These are phyloP conservation scores for Ceratobasidium papillatum DNA, from an alignment of 1,284 basidiomycete genomes.

Conservation along the genomic window DNA sequence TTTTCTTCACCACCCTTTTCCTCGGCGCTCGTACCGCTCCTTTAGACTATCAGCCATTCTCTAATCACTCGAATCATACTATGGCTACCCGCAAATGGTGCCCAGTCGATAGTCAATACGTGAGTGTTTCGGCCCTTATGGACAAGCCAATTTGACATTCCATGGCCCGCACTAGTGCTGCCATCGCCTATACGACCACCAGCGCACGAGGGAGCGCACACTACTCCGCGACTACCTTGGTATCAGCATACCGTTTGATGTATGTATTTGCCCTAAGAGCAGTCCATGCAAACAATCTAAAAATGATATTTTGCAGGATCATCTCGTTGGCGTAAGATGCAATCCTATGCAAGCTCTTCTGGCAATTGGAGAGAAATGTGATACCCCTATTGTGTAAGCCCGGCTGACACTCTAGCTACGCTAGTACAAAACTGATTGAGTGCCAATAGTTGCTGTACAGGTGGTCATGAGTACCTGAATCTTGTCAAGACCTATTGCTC, in stretches of 20 bases:
- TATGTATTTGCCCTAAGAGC: neutral
- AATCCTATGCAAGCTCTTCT: neutral
- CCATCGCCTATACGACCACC: slow-evolving; percentile 21
- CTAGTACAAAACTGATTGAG: neutral
- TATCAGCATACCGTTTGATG: slow-evolving; percentile 29
- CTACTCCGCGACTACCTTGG: slow-evolving; percentile 32
- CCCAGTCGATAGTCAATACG: slow-evolving; percentile 16
- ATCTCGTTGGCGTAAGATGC: slow-evolving; percentile 30
- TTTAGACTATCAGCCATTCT: neutral
- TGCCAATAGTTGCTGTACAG: slow-evolving; percentile 18
- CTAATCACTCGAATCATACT: slow-evolving; percentile 5
- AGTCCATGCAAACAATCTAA: neutral
- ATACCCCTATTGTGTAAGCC: slow-evolving; percentile 16
- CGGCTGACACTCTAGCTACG: neutral
- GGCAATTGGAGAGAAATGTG: neutral
- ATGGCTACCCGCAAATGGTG: slow-evolving; percentile 18
- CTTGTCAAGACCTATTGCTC: slow-evolving; percentile 34
- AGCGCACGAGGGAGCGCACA: neutral
- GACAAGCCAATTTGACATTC: neutral
- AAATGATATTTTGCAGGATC: neutral
- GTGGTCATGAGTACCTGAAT: slow-evolving; percentile 23
- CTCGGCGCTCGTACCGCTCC: neutral
- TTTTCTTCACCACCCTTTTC: neutral
- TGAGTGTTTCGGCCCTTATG: neutral
- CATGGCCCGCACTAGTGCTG: slow-evolving; percentile 1